Base-by-base conservation (phyloP, 805 yeast species). In the Candida golubevii region DNA sequence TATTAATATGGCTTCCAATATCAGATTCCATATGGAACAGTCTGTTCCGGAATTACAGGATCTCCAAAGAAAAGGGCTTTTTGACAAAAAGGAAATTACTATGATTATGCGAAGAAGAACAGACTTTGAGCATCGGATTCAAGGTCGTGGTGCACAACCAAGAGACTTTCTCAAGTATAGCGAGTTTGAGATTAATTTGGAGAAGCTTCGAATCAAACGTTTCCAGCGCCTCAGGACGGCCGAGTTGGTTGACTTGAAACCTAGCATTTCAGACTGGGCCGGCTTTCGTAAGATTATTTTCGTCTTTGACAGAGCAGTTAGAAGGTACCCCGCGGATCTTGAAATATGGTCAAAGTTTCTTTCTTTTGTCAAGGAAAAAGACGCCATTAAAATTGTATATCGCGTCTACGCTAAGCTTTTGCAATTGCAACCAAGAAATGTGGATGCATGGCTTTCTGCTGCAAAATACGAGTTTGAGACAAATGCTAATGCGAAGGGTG, bases 21-120 rank as follows among this genome's bases (percentile, higher is more conserved):
- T 69, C 10, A 71, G 84, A 63, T 78, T 74, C 58, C 76, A 71
- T 56, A 60, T 80, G 55, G 84, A 80, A 60, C 81, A 74, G 69
- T 78, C 89, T 6, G 89, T 90, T 58, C 96, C 96, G 0, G 99
- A 93, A 65, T 74, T 93, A 43, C 91, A 90, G 57, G 99, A 91
- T 57, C 76, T 93, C 30, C 81, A 83, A 47, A 78, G 78, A 45
- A 84, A 87, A 57, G 89, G 89, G 3, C 72, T 93, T 6, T 93
- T 93, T 63, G 83, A 81, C 35, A 85, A 85, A 55, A 78, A 78
- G 54, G 99, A 93, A 65, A 80, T 89, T 52, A 81, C 83, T 34
- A 75, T 77, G 71, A 84, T 93, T 42, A 88, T 91, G 88, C 83
- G 93, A 67, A 79, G 89, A 60, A 78, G 99, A 68, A 91, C 97